Conservation (phyloP, 257 asterid genomes). For the Nyctanthes arbortristis region DNA sequence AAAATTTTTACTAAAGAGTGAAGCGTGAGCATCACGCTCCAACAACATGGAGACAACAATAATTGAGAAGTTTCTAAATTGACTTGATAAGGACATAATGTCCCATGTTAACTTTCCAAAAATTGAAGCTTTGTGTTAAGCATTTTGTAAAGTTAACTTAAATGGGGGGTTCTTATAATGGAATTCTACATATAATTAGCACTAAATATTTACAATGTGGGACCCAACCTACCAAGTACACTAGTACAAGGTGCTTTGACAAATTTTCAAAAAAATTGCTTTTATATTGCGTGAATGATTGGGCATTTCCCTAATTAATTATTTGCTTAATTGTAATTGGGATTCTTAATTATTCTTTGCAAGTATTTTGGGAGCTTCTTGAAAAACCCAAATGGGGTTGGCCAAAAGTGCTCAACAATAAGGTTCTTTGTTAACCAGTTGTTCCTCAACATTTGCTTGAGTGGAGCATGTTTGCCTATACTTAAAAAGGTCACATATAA, state of each 20-base stretch:
- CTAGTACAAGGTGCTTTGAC: slow-evolving; percentile 3
- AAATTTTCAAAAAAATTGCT: not conserved
- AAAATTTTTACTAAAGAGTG: not conserved
- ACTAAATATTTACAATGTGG: not conserved
- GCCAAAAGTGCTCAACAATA: slow-evolving; percentile 21
- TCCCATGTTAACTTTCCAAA: slow-evolving; percentile 12
- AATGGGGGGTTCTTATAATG: slow-evolving; percentile 20
- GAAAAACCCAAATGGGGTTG: slow-evolving; percentile 3
- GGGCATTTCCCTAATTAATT: slow-evolving; percentile 35
- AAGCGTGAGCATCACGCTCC: slow-evolving; percentile 25
- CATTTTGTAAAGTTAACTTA: slow-evolving; percentile 9
- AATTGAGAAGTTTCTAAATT: slow-evolving; percentile 14
- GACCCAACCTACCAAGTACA: slow-evolving; percentile 8
- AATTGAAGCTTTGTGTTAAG: slow-evolving; percentile 4
- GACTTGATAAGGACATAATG: slow-evolving; percentile 22
- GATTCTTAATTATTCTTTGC: slow-evolving; percentile 13
- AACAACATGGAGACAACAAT: slow-evolving; percentile 19
- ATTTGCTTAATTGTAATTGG: not conserved
- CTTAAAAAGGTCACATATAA: no score
- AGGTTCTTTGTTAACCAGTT: slow-evolving; percentile 37
- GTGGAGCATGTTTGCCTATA: not conserved
- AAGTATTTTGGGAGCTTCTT: slow-evolving; percentile 10
- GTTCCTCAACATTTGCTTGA: not conserved
- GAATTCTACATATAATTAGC: not conserved
- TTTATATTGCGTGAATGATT: slow-evolving; percentile 37